Evolutionary conservation across 805 yeast species (phyloP).

Genomic region (Candida odintsovae): DNA sequence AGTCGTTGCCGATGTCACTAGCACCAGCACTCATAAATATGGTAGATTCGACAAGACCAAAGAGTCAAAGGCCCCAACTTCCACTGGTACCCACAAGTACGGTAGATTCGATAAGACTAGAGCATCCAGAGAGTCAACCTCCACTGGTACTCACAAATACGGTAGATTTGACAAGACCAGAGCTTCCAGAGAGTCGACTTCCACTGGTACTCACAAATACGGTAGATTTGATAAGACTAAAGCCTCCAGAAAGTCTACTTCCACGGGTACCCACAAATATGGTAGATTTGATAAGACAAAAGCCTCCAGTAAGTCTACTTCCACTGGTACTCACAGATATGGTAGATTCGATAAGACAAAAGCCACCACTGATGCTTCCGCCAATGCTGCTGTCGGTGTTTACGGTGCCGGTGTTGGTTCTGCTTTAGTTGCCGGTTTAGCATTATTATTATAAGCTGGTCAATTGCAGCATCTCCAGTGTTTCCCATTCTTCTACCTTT

Average conservation of each 20-base stretch:
- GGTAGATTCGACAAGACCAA: conserved; percentile 51
- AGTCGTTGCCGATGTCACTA: conserved; percentile 20
- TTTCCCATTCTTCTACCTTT: not conserved
- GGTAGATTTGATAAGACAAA: conserved; percentile 49
- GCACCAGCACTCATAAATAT: conserved; percentile 46
- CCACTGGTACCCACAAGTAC: conserved; percentile 44
- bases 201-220: conserved; percentile 48
- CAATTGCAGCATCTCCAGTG: not conserved
- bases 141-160: conserved; percentile 43
- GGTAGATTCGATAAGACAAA: conserved; percentile 45
- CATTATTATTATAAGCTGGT: conserved; percentile 33
- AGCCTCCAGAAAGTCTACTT: conserved; percentile 27
- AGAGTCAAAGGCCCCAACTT: conserved; percentile 28
- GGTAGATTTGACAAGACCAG: conserved; percentile 48
- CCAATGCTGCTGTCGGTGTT: conserved; percentile 20
- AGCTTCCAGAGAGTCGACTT: conserved; percentile 24
- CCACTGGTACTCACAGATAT: conserved; percentile 44
- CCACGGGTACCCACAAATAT: conserved; percentile 47
- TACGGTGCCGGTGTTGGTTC: conserved; percentile 35
- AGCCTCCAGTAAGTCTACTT: conserved; percentile 25
- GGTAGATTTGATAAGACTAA: conserved; percentile 49
- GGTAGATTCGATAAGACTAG: conserved; percentile 48
- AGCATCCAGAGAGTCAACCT: conserved; percentile 27
- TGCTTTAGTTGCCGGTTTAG: conserved; percentile 45
- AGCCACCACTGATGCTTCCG: conserved; percentile 20